Evolutionary conservation across 345 rosid species (phyloP), one percentile per base, ranked within the genome.

Genomic region (Noccaea caerulescens): DNA sequence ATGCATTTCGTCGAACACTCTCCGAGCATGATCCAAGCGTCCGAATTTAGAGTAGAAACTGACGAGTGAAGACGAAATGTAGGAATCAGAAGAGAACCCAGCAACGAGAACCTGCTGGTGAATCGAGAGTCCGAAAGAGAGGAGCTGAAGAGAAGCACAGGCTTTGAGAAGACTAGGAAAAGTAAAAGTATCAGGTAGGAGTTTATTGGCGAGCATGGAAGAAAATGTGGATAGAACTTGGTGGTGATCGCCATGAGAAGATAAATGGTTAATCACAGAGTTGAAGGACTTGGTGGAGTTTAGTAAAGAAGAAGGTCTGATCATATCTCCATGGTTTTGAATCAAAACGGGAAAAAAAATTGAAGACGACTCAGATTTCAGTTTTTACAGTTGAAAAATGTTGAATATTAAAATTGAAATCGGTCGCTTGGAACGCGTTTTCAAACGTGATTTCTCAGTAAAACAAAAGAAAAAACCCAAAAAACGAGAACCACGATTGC

Each of bases 131-230:
- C 89, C 89, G 0, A 77, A 73, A 12, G 86, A 78, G 20, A 78
- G 58, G 34, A 77, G 73, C 14, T 71, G 68, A 20, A 83, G 69
- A 25, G 82, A 78, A 70, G 86, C 64, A 73, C 86, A 87, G 13
- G 83, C 82, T 71, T 84, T 87, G 77, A 85, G 83, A 57, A 85
- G 81, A 73, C 79, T 77, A 2, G 89, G 89, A 73, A 80, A 83
- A 12, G 77, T 78, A 58, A 62, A 68, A 60, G 84, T 52, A 61
- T 84, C 87, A 12, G 81, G 76, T 14, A 61, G 60, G 37, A 70
- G 11, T 62, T 63, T 68, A 16, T 52, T 13, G 6, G 60, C 64
- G 82, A 81, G 85, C 80, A 76, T 81, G 25, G 84, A 75, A 37
- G 78, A 63, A 79, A 33, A 75, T 9, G 77, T 63, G 58, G 61